Evolutionary conservation across 2,329 filamentous ascomycete species (phyloP).

Genomic region (Whalleya microplaca): DNA sequence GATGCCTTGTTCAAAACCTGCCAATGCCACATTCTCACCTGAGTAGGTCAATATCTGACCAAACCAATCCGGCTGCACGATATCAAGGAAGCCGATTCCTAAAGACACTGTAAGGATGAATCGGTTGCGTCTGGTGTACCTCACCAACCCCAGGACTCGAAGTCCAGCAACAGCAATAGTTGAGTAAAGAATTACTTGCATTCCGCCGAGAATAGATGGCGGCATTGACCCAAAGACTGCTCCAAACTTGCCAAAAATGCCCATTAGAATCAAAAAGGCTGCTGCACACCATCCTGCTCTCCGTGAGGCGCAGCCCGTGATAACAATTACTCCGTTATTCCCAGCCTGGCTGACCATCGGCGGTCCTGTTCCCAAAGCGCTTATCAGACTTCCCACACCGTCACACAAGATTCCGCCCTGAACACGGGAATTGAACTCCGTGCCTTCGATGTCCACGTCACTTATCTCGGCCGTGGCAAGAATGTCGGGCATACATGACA

Average conservation of each 20-base stretch:
- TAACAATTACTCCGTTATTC: conserved; percentile 70
- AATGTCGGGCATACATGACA: conserved; percentile 62
- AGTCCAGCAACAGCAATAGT: conserved; percentile 69
- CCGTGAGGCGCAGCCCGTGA: conserved; percentile 70
- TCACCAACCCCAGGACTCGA: conserved; percentile 64
- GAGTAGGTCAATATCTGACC: conserved; percentile 41
- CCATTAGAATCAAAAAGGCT: conserved; percentile 70
- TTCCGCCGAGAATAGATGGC: conserved; percentile 48
- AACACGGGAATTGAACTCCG: conserved; percentile 68
- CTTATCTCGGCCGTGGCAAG: conserved; percentile 57
- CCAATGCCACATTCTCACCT: conserved; percentile 40
- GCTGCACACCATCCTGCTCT: conserved; percentile 69
- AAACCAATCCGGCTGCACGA: conserved; percentile 46
- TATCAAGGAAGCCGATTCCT: conserved; percentile 59
- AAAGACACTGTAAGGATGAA: conserved; percentile 68
- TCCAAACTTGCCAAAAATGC: conserved; percentile 72
- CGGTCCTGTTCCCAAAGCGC: conserved; percentile 67
- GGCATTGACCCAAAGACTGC: conserved; percentile 71
- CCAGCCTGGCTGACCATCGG: conserved; percentile 72
- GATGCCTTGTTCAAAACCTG: conserved; percentile 45
- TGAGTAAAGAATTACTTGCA: conserved; percentile 68
- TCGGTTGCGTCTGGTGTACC: conserved; percentile 66
- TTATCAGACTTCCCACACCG: conserved; percentile 66
- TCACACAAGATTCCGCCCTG: conserved; percentile 71
- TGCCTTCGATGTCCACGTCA: conserved; percentile 61